Conservation (phyloP, 192 early-diverging fungal genomes). For the Pilaira anomala region DNA sequence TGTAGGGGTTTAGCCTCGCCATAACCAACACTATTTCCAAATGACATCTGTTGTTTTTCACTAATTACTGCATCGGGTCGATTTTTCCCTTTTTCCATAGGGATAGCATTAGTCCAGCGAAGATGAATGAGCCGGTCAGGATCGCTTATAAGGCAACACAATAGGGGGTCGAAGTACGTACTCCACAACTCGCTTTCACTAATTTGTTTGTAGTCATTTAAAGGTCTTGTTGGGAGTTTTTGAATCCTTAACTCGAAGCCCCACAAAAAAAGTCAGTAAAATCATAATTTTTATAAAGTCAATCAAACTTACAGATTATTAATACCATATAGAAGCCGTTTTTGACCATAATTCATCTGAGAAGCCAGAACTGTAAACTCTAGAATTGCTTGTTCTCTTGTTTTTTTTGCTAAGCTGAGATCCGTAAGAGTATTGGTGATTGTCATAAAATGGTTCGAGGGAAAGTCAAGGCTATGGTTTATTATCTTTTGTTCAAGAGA, state of each 20-base stretch:
- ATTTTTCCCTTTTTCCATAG: conserved; percentile 12
- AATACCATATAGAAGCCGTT: conserved; percentile 14
- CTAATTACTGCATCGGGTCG: conserved; percentile 20
- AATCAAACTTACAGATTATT: conserved; percentile 12
- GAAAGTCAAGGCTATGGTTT: neutral
- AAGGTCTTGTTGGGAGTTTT: conserved; percentile 19
- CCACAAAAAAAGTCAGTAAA: conserved; percentile 10
- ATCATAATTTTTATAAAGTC: conserved; percentile 9
- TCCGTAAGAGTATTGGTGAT: conserved; percentile 1
- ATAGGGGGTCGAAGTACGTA: conserved; percentile 20
- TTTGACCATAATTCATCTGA: conserved; percentile 15
- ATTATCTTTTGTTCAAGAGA: neutral
- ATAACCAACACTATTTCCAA: conserved; percentile 15
- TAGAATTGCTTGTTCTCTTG: conserved; percentile 11
- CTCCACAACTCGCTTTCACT: conserved; percentile 26
- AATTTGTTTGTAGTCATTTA: conserved; percentile 14
- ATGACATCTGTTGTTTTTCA: conserved; percentile 16
- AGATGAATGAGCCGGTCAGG: conserved; percentile 24
- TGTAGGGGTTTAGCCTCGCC: conserved; percentile 20
- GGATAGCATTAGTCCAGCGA: conserved; percentile 19
- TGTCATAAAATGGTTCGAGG: conserved; percentile 3
- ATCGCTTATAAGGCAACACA: conserved; percentile 16
- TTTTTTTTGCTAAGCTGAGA: conserved; percentile 1
- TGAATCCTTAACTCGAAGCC: conserved; percentile 19
- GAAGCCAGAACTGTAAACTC: conserved; percentile 15